Conservation (phyloP, 2,329 filamentous ascomycete genomes). For the Phyllosticta citriasiana region DNA sequence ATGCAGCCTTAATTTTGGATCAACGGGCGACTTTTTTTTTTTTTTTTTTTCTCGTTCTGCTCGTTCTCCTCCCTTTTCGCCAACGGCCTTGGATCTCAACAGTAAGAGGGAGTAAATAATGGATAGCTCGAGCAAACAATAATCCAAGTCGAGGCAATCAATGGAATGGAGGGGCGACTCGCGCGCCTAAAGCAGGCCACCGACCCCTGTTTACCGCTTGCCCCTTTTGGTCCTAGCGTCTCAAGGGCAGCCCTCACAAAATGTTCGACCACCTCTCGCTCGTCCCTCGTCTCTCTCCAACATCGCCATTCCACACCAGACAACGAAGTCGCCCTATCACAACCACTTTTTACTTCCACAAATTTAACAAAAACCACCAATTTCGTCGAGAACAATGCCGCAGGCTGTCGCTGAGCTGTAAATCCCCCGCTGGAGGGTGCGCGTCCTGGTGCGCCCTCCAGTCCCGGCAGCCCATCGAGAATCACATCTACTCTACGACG, state of each 20-base stretch:
- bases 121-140: too few species aligned
- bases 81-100: not conserved
- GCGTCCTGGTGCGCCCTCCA: slow-evolving; percentile 52
- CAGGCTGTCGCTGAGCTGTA: slow-evolving; percentile 57
- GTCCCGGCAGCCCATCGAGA: slow-evolving; percentile 75
- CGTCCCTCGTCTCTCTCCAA: slow-evolving; percentile 21
- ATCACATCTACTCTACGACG: slow-evolving; percentile 46
- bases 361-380: slow-evolving; percentile 29
- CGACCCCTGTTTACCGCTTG: not conserved
- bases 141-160: not conserved
- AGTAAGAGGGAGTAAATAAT: not conserved
- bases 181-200: not conserved
- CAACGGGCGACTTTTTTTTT: not conserved
- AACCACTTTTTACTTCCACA: slow-evolving; percentile 33
- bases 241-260: slow-evolving; percentile 10
- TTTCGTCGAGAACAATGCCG: slow-evolving; percentile 38
- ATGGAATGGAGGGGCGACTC: not conserved
- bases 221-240: not conserved
- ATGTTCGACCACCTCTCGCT: slow-evolving; percentile 19
- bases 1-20: not conserved
- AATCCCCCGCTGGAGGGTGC: slow-evolving; percentile 67
- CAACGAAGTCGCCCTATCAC: slow-evolving; percentile 30
- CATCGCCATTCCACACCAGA: slow-evolving; percentile 23
- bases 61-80: too few species aligned
- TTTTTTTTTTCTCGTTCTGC: not conserved